These are phyloP conservation scores for Vairimorpha apis DNA, from an alignment of 371 early-diverging fungal species.

Conservation along the genomic window DNA sequence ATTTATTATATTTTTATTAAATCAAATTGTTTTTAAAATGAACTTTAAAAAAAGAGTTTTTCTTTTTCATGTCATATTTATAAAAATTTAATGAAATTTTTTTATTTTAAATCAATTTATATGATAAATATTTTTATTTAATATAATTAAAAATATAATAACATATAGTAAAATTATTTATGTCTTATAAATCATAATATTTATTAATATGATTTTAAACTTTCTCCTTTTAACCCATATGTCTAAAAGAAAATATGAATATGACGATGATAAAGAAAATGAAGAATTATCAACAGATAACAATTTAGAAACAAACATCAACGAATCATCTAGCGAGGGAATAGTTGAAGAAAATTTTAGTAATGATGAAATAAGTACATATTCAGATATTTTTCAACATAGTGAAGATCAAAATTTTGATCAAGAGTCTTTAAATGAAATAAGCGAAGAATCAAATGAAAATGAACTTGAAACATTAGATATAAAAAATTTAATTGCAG, in stretches of 20 bases:
- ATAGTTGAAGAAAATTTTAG: conserved; percentile 3
- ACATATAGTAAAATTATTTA: background rate
- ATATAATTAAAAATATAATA: background rate
- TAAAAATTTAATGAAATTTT: background rate
- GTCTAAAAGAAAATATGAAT: background rate
- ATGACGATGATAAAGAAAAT: conserved; percentile 6
- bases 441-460: background rate
- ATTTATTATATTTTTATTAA: too few species aligned
- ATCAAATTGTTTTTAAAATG: too few species aligned
- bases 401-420: background rate
- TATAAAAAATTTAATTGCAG: conserved; percentile 15
- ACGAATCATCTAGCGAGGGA: background rate
- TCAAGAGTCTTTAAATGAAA: background rate
- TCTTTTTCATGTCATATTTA: too few species aligned
- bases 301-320: background rate
- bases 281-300: background rate
- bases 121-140: background rate
- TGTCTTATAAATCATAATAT: background rate
- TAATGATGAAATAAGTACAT: background rate
- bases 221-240: background rate
- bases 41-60: too few species aligned
- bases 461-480: conserved; percentile 6
- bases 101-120: background rate
- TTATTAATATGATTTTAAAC: background rate
- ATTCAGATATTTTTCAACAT: background rate